Conservation (phyloP, 495 filamentous ascomycete species). For the Pyrenula massariospora region DNA sequence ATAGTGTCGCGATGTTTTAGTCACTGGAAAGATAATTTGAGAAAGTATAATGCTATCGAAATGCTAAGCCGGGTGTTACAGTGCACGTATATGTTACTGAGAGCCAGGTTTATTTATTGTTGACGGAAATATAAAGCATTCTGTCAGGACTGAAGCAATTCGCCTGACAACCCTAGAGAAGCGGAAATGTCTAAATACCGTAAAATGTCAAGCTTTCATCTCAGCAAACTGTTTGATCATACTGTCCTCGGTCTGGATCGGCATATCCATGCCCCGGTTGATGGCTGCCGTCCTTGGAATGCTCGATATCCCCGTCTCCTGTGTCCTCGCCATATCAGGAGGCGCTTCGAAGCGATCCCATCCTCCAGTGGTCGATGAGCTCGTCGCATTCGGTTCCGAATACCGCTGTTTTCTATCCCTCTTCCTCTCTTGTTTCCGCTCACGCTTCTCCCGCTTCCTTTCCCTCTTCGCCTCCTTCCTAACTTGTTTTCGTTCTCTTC, state of each 20-base stretch:
- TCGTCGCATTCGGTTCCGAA: neutral
- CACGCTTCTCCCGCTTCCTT: neutral
- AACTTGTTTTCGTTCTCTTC: neutral
- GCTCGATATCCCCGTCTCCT: neutral
- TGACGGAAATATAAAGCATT: no score
- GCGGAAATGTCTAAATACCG: no score
- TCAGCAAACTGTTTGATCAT: neutral
- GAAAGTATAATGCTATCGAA: no score
- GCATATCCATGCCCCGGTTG: neutral
- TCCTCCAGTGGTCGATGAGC: neutral
- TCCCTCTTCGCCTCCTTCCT: neutral
- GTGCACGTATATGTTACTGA: no score
- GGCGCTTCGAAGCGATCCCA: neutral
- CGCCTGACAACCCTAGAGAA: no score
- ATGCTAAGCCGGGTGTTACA: no score
- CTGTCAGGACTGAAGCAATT: no score
- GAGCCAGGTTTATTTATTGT: no score
- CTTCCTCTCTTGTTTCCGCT: neutral
- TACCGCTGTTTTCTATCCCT: neutral
- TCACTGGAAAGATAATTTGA: no score
- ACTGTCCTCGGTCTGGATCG: neutral
- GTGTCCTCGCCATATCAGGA: neutral
- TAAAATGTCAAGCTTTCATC: no score
- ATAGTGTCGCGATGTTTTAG: no score
- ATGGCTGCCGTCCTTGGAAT: neutral